Percentiles rank a stretch among this genome's conserved stretches.
Evolutionary conservation across 225 moss, liverwort and hornwort genomes (phyloP).

Genomic region (Marchantia polymorpha): DNA sequence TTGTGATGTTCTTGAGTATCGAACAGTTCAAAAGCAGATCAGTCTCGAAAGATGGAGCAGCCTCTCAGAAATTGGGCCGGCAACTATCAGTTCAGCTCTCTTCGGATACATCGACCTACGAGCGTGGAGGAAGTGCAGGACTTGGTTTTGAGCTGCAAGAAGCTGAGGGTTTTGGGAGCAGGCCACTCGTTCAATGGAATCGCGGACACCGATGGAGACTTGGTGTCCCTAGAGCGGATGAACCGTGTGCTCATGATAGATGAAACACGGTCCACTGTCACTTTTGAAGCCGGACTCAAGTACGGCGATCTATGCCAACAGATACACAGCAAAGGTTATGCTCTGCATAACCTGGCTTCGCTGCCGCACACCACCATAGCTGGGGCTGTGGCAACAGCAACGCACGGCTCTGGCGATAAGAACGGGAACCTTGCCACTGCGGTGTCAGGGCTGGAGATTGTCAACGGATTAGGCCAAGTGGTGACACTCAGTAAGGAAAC

Average conservation of each 20-base stretch:
- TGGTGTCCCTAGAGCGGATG: constrained; percentile 47
- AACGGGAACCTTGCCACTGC: constrained; percentile 49
- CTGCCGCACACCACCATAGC: constrained; percentile 60
- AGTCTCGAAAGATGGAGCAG: no score
- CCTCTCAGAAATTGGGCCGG: constrained; percentile 52
- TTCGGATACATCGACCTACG: constrained; percentile 36
- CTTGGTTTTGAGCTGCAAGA: constrained; percentile 34
- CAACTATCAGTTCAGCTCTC: constrained; percentile 52
- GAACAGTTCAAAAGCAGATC: no score
- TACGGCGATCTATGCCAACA: constrained; percentile 46
- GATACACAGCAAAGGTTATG: constrained; percentile 46
- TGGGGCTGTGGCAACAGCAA: constrained; percentile 54
- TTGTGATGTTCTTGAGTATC: no score
- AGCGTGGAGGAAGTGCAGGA: constrained; percentile 46
- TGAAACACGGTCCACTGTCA: constrained; percentile 32
- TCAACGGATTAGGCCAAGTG: constrained; percentile 33
- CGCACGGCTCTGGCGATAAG: constrained; percentile 52
- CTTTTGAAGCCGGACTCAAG: constrained; percentile 45
- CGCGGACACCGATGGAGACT: constrained; percentile 45
- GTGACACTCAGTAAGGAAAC: constrained; percentile 35
- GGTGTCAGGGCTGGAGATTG: constrained; percentile 46
- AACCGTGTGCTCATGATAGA: constrained; percentile 40
- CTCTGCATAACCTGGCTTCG: constrained; percentile 55
- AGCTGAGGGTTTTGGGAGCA: constrained; percentile 43
- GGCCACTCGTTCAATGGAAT: constrained; percentile 64